Evolutionary conservation across 1,284 basidiomycete genomes (phyloP), one percentile per base, ranked within the genome.

Genomic region (Microstroma glucosiphilum): DNA sequence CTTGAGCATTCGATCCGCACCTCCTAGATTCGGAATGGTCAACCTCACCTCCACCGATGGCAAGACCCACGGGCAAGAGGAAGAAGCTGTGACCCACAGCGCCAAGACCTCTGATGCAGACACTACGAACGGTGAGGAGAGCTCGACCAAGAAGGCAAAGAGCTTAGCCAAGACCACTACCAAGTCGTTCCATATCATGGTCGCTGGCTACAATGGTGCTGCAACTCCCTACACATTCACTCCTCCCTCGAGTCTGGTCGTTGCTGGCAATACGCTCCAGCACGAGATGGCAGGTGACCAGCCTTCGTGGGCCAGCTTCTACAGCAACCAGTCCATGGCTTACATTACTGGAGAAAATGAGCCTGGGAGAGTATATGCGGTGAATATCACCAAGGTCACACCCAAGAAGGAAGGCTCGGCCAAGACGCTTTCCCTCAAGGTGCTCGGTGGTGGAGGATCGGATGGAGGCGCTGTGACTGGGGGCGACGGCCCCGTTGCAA

Each of bases 191-290:
- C 43, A 48, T 6, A 17, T 48, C 43, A 48, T 48, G 17, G 15
- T 48, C 21, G 43, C 43, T 17, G 43, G 43, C 6, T 48, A 48
- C 21, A 48, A 21, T 21, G 43, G 43, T 48, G 43, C 43, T 48
- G 43, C 43, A 3, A 48, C 43, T 48, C 43, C 43, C 3, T 48
- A 48, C 13, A 48, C 43, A 48, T 48, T 48, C 43, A 48, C 43
- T 17, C 43, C 43, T 4, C 43, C 43, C 17, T 17, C 43, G 15
- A n/a, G 17, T 12, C 43, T 48, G 6, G 43, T 48, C 43, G 17
- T 21, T 48, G 15, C 43, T 48, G 43, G 30, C 30, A 37, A 37
- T 9, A 37, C 30, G 30, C 30, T 37, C 30, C 3, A 37, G 30
- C 30, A 37, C 30, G 30, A 37, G 9, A 37, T 37, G 30, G 30